A percentile compares a stretch with the other conserved stretches of the same genome.
phyloP scores from a whole-genome alignment of 129 eudicot genomes.

The Saposhnikovia divaricata region DNA sequence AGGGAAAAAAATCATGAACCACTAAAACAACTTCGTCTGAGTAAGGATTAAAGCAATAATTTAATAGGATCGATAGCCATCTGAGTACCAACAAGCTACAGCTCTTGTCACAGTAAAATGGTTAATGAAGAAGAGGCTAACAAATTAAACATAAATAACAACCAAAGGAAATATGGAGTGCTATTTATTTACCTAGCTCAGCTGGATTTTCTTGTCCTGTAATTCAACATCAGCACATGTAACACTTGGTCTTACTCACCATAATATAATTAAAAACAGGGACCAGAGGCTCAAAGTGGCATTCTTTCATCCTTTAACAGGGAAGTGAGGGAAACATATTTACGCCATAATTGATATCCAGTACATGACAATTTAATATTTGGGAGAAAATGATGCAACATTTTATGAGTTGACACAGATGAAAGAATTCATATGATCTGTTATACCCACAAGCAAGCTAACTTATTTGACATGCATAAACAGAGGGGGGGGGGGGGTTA shows the following conservation, averaged over 20 bases:
- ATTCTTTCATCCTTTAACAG: neutral
- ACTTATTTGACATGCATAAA: neutral
- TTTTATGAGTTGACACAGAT: neutral
- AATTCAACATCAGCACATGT: neutral
- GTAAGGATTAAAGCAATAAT: neutral
- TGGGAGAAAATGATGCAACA: neutral
- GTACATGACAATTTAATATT: neutral
- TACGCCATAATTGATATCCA: neutral
- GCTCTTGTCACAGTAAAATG: neutral
- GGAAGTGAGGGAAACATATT: neutral
- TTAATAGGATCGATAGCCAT: neutral
- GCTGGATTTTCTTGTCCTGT: neutral
- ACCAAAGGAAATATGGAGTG: neutral
- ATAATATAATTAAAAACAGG: neutral
- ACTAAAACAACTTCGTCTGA: neutral
- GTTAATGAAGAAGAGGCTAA: neutral
- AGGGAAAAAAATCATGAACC: too few species aligned
- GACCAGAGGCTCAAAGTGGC: neutral
- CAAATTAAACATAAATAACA: neutral
- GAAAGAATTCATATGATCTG: neutral
- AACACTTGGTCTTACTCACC: neutral
- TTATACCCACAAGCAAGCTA: neutral
- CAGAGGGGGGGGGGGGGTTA: too few species aligned
- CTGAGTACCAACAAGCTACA: neutral
- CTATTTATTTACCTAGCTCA: neutral